Percentiles rank a stretch among this genome's conserved stretches.
phyloP scores from a whole-genome alignment of 768 basidiomycete species.

The Podaxis sp. region DNA sequence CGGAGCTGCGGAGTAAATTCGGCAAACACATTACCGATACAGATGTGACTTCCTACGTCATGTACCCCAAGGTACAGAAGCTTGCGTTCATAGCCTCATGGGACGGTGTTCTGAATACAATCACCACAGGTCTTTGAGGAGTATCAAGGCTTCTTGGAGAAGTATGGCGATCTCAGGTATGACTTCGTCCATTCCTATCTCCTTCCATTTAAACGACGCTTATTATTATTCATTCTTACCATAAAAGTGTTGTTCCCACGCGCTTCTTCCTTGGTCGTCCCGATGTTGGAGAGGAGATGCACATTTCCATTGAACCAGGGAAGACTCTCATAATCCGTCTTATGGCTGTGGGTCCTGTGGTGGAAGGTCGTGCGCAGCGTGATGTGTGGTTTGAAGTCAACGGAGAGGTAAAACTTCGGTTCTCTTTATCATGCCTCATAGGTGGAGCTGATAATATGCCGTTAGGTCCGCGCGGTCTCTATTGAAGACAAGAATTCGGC shows the following conservation, averaged over 20 bases:
- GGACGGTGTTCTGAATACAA: not conserved
- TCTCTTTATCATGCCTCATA: slow-evolving; percentile 9
- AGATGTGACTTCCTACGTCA: slow-evolving; percentile 94
- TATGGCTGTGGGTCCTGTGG: slow-evolving; percentile 92
- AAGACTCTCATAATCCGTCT: slow-evolving; percentile 96
- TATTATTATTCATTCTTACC: not conserved
- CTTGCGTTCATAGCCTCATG: not conserved
- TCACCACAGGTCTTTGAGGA: slow-evolving; percentile 86
- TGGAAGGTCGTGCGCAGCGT: slow-evolving; percentile 87
- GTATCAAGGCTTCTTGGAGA: slow-evolving; percentile 91
- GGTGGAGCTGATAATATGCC: slow-evolving; percentile 20
- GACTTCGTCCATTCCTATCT: slow-evolving; percentile 21
- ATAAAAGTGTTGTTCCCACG: slow-evolving; percentile 85
- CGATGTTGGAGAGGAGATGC: slow-evolving; percentile 91
- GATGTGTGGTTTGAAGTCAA: slow-evolving; percentile 99
- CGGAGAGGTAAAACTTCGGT: slow-evolving; percentile 66
- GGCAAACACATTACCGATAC: slow-evolving; percentile 92
- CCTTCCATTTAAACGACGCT: not conserved
- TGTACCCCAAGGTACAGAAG: slow-evolving; percentile 89
- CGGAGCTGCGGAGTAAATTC: slow-evolving; percentile 88
- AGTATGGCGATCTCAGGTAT: slow-evolving; percentile 92
- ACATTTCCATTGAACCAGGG: slow-evolving; percentile 93
- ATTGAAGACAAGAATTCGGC: slow-evolving; percentile 98
- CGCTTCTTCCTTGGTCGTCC: slow-evolving; percentile 97
- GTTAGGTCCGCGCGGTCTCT: slow-evolving; percentile 87